phyloP scores from a whole-genome alignment of 176 grass and related monocot genomes.

The Carex kokanica region DNA sequence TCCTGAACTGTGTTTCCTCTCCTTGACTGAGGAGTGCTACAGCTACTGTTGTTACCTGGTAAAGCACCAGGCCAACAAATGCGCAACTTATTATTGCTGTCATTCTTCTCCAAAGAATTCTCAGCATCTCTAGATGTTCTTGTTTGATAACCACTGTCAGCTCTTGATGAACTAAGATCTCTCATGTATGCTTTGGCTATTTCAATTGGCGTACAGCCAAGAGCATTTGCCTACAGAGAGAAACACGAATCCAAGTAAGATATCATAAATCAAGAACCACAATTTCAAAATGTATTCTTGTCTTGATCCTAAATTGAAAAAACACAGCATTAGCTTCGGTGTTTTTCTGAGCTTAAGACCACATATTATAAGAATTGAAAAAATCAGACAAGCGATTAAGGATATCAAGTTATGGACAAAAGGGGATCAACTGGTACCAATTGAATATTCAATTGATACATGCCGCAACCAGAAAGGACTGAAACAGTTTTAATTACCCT shows the following conservation, averaged over 20 bases:
- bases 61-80: conserved; percentile 25
- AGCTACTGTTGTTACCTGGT: conserved; percentile 8
- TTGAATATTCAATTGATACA: background rate
- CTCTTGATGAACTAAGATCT: conserved; percentile 13
- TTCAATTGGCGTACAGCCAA: conserved; percentile 24
- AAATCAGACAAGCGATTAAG: background rate
- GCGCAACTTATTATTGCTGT: background rate
- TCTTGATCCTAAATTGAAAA: background rate
- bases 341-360: background rate
- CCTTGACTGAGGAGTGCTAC: background rate
- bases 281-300: conserved; percentile 2
- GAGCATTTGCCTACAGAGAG: conserved; percentile 22
- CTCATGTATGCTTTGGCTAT: conserved; percentile 32
- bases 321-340: background rate
- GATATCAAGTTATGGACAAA: background rate
- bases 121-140: conserved; percentile 2
- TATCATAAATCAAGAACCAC: background rate
- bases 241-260: conserved; percentile 6
- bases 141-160: conserved; percentile 13
- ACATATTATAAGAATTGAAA: background rate
- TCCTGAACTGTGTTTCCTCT: conserved; percentile 4
- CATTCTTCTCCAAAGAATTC: conserved; percentile 17
- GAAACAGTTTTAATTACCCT: background rate
- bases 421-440: background rate
- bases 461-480: background rate